These are phyloP conservation scores for Aureobasidium sp. DNA, from an alignment of 2,329 filamentous ascomycete genomes.

Conservation along the genomic window DNA sequence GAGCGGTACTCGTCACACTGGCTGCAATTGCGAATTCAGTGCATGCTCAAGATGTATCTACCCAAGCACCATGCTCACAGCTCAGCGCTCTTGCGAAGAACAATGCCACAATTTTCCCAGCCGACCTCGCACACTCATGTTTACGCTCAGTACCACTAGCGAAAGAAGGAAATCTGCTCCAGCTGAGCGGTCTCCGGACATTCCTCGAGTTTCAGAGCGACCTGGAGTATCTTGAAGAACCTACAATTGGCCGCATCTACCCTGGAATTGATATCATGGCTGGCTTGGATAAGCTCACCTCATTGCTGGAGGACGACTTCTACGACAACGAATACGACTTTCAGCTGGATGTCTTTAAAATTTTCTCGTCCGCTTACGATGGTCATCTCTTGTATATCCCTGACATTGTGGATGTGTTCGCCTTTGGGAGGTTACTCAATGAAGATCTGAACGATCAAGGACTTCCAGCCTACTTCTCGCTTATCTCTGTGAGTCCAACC, in stretches of 20 bases:
- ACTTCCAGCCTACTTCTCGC: background rate
- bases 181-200: constrained; percentile 28
- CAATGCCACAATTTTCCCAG: background rate
- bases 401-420: constrained; percentile 30
- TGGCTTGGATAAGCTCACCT: constrained; percentile 28
- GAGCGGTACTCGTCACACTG: background rate
- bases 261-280: constrained; percentile 30
- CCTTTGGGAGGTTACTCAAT: constrained; percentile 20
- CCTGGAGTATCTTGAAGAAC: constrained; percentile 30
- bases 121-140: constrained; percentile 18
- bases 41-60: background rate
- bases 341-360: constrained; percentile 27
- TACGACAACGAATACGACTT: constrained; percentile 35
- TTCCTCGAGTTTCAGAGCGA: constrained; percentile 32
- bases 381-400: constrained; percentile 33
- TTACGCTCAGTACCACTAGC: constrained; percentile 30
- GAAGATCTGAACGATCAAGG: background rate
- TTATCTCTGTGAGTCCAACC: background rate
- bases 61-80: background rate
- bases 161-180: constrained; percentile 23
- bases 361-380: constrained; percentile 31
- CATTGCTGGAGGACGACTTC: constrained; percentile 20
- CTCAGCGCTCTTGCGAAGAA: background rate
- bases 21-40: background rate
- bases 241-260: constrained; percentile 26